Evolutionary conservation across 2,329 filamentous ascomycete species (phyloP).

Genomic region (Dactylonectria estremocensis): DNA sequence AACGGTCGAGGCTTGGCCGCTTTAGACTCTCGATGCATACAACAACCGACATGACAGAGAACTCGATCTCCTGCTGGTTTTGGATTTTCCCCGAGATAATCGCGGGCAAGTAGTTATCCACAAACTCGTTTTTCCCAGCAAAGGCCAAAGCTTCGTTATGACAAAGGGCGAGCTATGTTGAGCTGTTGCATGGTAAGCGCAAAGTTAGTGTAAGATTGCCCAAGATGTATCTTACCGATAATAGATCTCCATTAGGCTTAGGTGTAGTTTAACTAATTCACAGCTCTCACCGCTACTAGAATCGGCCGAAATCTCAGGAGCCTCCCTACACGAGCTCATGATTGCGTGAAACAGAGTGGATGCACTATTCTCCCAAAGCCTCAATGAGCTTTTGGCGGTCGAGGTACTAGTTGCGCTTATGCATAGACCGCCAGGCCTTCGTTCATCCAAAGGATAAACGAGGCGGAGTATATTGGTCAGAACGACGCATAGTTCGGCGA

Average conservation of each 20-base stretch:
- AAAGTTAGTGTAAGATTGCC: neutral
- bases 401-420: neutral
- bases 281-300: too few relatives aligned
- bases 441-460: constrained; percentile 19
- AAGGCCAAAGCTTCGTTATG: constrained; percentile 9
- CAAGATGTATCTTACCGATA: constrained; percentile 14
- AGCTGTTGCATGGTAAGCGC: neutral
- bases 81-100: neutral
- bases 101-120: neutral
- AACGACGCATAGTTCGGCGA: constrained; percentile 5
- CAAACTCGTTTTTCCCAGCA: neutral
- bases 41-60: neutral
- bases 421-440: neutral
- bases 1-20: constrained; percentile 9
- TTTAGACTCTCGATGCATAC: constrained; percentile 16
- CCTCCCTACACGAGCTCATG: neutral
- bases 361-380: constrained; percentile 1
- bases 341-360: neutral
- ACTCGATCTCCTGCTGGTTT: constrained; percentile 7
- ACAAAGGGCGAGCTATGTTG: constrained; percentile 12
- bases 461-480: constrained; percentile 6
- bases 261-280: constrained; percentile 5
- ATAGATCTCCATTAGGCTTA: constrained; percentile 6
- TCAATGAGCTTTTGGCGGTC: neutral
- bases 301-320: neutral